Evolutionary conservation across 1,139 yeast genomes (phyloP).

Genomic region (Geotrichum macrosporum): DNA sequence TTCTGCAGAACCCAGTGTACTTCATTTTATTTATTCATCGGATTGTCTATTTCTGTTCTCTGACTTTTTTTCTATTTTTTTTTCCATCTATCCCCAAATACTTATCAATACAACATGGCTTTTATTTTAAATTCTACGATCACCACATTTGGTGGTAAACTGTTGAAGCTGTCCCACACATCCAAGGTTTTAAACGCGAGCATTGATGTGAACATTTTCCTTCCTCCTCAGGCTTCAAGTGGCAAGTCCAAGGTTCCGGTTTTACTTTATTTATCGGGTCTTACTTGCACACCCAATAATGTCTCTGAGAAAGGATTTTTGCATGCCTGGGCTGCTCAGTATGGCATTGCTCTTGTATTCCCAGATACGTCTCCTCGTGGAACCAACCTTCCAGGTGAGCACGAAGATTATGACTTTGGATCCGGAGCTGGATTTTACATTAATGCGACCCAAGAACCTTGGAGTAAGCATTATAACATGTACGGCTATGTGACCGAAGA

Average conservation of each 20-base stretch:
- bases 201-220: conserved; percentile 79
- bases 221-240: conserved; percentile 55
- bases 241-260: conserved; percentile 57
- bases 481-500: conserved; percentile 76
- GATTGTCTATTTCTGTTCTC: no score
- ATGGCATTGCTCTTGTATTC: conserved; percentile 82
- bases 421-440: conserved; percentile 94
- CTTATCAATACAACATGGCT: conserved; percentile 4
- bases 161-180: conserved; percentile 69
- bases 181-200: conserved; percentile 61
- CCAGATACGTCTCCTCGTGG: conserved; percentile 98
- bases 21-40: no score
- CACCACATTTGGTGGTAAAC: conserved; percentile 67
- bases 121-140: conserved; percentile 57
- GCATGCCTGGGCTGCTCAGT: conserved; percentile 72
- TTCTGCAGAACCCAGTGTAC: no score
- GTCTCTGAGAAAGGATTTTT: conserved; percentile 93
- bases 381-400: conserved; percentile 76
- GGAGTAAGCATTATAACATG: conserved; percentile 75
- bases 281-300: conserved; percentile 90
- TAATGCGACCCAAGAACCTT: conserved; percentile 73
- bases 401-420: conserved; percentile 85
- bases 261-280: conserved; percentile 75
- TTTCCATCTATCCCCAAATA: no score
- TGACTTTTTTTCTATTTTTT: no score